Base-by-base conservation (phyloP, 345 rosid genomes). In the Eucalyptus viminalis region DNA sequence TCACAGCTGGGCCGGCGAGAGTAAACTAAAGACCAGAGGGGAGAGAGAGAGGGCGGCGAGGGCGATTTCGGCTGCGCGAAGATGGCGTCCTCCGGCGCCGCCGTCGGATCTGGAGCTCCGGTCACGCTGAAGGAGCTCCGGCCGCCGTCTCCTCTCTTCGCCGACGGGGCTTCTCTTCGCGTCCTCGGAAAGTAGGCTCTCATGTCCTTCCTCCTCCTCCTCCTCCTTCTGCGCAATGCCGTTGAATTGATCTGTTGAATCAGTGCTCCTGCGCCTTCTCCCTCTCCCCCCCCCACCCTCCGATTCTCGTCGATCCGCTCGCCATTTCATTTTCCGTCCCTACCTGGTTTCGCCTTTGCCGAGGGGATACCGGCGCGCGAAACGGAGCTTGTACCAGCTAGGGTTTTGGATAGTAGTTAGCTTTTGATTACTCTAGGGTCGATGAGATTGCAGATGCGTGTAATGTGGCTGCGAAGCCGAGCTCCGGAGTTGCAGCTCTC, bases 171-270 rank as follows among this genome's bases (percentile, higher is more conserved):
- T 90, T 96, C 99, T 17, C 91, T 96, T 60, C 92, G 98, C 92
- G 95, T 97, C 80, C 93, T 92, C 76, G 97, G 97, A 89, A 93
- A 87, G 97, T 95, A 94, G 89, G 95, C 65, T 53, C 21, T 90
- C 37, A 88, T 24, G 37, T n/a, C 53, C 49, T 85, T 53, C 56
- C 56, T 53, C 24, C 54, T 50, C 21, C 54, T 50, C 21, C 62
- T 49, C 58, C n/a, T 58, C 9, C 58, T 34, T 22, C 9, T 65
- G 86, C 45, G 37, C 81, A 8, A 76, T 47, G 13, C 49, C 47
- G 29, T 85, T 16, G 47, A 25, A 44, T 45, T 44, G 22, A 49
- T 27, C 7, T 27, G 25, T n/a, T 40, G 56, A 14, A 85, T 16
- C 50, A 49, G 34, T 29, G 34, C 19, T 14, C 72, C 72, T 62